Evolutionary conservation across 495 filamentous ascomycete species (phyloP), one percentile per base, ranked within the genome.

Genomic region (Cenococcum geophilum): DNA sequence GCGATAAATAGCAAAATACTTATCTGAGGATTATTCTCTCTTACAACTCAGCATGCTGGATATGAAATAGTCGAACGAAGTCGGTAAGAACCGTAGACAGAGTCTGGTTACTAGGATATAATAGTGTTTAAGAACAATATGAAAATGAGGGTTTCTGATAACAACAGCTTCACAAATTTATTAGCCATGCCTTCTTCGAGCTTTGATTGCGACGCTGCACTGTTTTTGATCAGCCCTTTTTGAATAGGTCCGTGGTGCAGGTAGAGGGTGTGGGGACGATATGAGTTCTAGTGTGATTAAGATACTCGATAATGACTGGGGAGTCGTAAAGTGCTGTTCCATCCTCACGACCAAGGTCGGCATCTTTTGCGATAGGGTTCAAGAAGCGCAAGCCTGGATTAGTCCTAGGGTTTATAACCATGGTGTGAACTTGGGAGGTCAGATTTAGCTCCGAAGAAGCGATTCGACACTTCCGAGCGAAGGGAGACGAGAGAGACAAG

Each of bases 301-400:
- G 51, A 27, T 54, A 54, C 51, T 54, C 51, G 51, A 25, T n/a
- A 20, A 54, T 54, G 21, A 54, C 51, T 23, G 16, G 22, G 21
- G 51, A 54, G 51, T 54, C 51, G 6, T 54, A 54, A 20, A 54
- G 51, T 11, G 51, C 21, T 20, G 51, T 54, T 20, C 51, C 51
- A 20, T 54, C 51, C 5, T 20, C 22, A 54, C 51, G 51, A 54
- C 10, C 1, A 54, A 18, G 1, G 51, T 54, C 12, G 51, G 51
- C 22, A 54, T n/a, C 51, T 27, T 54, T 54, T 20, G 5, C 21
- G 6, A 54, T 11, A n/a, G 51, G 51, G 8, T 54, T 54, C 12
- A 6, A 11, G 18, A 20, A 27, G 18, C 51, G 51, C 10, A 54
- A 27, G 22, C 22, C 32, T n/a, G 51, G n/a, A 35, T 27, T 9